Conservation (phyloP, 352 stramenopile genomes). For the Pythium scleroteichum region DNA sequence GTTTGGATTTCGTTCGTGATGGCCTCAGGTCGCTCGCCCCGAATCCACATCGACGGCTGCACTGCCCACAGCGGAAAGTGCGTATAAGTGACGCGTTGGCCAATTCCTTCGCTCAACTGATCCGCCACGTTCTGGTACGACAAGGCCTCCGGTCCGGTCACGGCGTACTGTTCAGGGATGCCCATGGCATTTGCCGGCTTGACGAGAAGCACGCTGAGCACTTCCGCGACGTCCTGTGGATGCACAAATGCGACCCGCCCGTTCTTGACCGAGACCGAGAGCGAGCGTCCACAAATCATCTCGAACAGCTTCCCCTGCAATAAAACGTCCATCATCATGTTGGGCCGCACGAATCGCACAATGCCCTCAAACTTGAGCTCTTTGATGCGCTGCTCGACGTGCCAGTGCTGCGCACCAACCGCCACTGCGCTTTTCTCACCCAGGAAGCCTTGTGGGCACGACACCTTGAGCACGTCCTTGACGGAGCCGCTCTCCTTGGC, state of each 20-base stretch:
- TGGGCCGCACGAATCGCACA: conserved; percentile 41
- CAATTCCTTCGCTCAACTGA: conserved; percentile 43
- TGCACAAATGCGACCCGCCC: conserved; percentile 67
- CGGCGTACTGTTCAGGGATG: conserved; percentile 22
- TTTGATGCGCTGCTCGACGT: conserved; percentile 46
- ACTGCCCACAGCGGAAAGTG: conserved; percentile 77
- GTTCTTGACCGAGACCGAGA: conserved; percentile 61
- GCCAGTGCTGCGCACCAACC: conserved; percentile 42
- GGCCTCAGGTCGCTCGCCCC: conserved; percentile 56
- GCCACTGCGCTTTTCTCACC: conserved; percentile 32
- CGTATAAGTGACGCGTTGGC: conserved; percentile 51
- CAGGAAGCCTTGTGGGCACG: conserved; percentile 46
- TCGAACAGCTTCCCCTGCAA: conserved; percentile 48
- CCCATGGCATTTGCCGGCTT: conserved; percentile 3
- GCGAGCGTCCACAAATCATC: conserved; percentile 63
- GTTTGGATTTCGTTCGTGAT: conserved; percentile 58
- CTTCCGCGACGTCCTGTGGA: conserved; percentile 56
- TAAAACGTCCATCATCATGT: conserved; percentile 62
- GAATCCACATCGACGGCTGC: conserved; percentile 72
- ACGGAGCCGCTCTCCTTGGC: conserved; percentile 21
- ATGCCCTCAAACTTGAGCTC: conserved; percentile 16
- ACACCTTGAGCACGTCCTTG: conserved; percentile 52
- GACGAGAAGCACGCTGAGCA: conserved; percentile 32
- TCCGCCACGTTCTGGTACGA: conserved; percentile 49
- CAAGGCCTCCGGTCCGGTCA: conserved; percentile 66